Evolutionary conservation across 768 basidiomycete species (phyloP), one percentile per base, ranked within the genome.

Genomic region (Naganishia onofrii): DNA sequence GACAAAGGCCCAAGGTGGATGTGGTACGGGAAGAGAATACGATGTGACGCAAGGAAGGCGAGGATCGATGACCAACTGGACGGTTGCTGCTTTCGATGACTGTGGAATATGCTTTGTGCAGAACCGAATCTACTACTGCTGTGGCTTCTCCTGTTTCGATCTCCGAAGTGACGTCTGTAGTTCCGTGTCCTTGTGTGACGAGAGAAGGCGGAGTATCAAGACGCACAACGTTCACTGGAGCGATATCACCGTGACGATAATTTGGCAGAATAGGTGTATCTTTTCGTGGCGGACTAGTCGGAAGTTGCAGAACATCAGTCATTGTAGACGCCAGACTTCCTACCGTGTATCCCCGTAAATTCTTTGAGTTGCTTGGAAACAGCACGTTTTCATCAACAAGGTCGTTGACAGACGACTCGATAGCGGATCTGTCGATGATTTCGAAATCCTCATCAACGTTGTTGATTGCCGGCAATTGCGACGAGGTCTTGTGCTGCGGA

Each of bases 21-120:
- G 36, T 63, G 0, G 60, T 63, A 15, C 60, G 60, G 46, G 60
- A 63, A 29, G 42, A 42, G 42, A 63, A 42, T n/a, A 63, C 60
- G 26, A 63, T 42, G 32, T 63, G 60, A 28, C 60, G 60, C 23
- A 63, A 29, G 17, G 34, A 42, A 17, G 21, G 5, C 10, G 36
- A 63, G 36, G 60, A 63, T 44, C 42, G 60, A 44, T 63, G 60
- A 15, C 60, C 60, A n/a, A 63, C 38, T 21, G 60, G 60, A 12
- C 19, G n/a, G 29, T 63, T 63, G 60, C 34, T 26, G 38, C 38
- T 44, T 26, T 34, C 60, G 32, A 63, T 38, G 6, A 63, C 38
- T 19, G 60, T 63, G n/a, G 38, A 7, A 42, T 63, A 46, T 13
- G 38, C 36, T 63, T 44, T 63, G 8, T 10, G 12, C 10, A 63